A percentile compares a stretch with the other conserved stretches of the same genome.
Conservation (phyloP, 768 basidiomycete genomes). For the Rubroboletus satanas region DNA sequence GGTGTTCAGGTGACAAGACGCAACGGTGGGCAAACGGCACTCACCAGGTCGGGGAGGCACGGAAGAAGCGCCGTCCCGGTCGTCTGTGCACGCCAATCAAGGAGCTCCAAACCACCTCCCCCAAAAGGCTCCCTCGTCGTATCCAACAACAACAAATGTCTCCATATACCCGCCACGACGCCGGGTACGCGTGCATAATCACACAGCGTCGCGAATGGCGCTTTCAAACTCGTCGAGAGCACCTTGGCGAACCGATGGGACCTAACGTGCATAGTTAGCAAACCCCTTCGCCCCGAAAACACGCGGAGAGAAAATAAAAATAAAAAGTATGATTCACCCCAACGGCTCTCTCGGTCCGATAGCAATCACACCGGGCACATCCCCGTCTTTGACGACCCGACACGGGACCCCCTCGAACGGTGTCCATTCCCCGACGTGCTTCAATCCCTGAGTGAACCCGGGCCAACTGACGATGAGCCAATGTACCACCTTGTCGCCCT, state of each 20-base stretch:
- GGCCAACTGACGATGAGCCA: slow-evolving; percentile 22
- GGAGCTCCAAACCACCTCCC: slow-evolving; percentile 24
- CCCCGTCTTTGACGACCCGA: slow-evolving; percentile 19
- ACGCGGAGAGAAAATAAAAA: neutral
- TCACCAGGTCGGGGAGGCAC: slow-evolving; percentile 18
- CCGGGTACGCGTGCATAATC: slow-evolving; percentile 25
- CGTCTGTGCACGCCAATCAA: slow-evolving; percentile 26
- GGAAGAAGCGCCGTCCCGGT: slow-evolving; percentile 26
- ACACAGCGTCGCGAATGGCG: slow-evolving; percentile 22
- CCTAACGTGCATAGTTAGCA: neutral
- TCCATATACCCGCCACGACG: slow-evolving; percentile 21
- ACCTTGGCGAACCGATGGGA: slow-evolving; percentile 18
- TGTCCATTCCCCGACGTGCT: slow-evolving; percentile 19
- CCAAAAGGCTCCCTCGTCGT: slow-evolving; percentile 11
- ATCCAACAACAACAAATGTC: slow-evolving; percentile 25
- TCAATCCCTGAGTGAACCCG: slow-evolving; percentile 12
- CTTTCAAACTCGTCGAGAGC: slow-evolving; percentile 13
- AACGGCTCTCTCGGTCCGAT: slow-evolving; percentile 15
- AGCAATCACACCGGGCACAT: slow-evolving; percentile 18
- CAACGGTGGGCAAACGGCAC: neutral
- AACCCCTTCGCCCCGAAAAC: neutral
- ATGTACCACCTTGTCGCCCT: slow-evolving; percentile 21
- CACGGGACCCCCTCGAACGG: slow-evolving; percentile 16
- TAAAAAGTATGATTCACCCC: neutral
- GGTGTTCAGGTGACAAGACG: neutral